Conservation (phyloP, 148 eudicot species). For the Oxyria digyna region DNA sequence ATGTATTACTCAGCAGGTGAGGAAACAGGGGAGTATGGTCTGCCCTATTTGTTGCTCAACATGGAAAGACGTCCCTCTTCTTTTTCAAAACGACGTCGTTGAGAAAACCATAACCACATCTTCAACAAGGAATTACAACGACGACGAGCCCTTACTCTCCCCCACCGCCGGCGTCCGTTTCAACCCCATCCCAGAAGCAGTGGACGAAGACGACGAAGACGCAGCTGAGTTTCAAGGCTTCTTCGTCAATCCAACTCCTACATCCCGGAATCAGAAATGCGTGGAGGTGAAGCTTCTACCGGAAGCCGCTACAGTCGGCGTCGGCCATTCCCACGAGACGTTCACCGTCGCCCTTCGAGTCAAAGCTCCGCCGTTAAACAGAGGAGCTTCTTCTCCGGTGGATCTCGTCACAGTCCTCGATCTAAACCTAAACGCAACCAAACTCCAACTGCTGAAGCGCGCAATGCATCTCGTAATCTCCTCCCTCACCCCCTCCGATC, state of each 20-base stretch:
- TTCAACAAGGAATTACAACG: slow-evolving; percentile 32
- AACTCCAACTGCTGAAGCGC: slow-evolving; percentile 66
- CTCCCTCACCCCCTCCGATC: slow-evolving; percentile 63
- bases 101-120: slow-evolving; percentile 13
- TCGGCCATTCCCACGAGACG: slow-evolving; percentile 49
- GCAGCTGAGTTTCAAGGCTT: slow-evolving; percentile 49
- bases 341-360: slow-evolving; percentile 46
- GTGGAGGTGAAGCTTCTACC: slow-evolving; percentile 43
- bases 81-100: slow-evolving; percentile 12
- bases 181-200: slow-evolving; percentile 67
- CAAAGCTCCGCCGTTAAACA: slow-evolving; percentile 29
- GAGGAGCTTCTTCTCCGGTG: slow-evolving; percentile 22
- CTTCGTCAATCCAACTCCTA: slow-evolving; percentile 16
- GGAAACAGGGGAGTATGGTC: slow-evolving; percentile 22
- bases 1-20: slow-evolving; percentile 44
- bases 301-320: slow-evolving; percentile 64
- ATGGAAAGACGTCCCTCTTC: slow-evolving; percentile 63
- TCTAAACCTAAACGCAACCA: slow-evolving; percentile 39
- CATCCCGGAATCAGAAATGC: slow-evolving; percentile 9
- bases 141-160: slow-evolving; percentile 73
- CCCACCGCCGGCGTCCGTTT: slow-evolving; percentile 48
- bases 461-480: slow-evolving; percentile 76
- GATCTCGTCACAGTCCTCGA: slow-evolving; percentile 71
- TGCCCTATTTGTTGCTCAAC: slow-evolving; percentile 62
- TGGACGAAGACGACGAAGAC: slow-evolving; percentile 35